phyloP scores from a whole-genome alignment of 495 filamentous ascomycete genomes.

The Filosporella fistucella region DNA sequence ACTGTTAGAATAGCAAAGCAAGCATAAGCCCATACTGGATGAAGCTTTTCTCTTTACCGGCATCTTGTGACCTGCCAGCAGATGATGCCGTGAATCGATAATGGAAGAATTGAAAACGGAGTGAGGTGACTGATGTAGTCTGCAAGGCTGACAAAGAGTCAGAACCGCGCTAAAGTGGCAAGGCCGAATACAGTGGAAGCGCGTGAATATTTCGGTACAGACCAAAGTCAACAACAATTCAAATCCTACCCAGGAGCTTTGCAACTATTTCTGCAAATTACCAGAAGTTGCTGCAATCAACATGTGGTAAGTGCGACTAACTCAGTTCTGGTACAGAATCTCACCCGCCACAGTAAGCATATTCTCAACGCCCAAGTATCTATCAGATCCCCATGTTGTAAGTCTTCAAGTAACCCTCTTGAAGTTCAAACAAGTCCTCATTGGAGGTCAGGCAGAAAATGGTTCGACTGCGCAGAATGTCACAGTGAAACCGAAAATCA shows the following conservation, averaged over 20 bases:
- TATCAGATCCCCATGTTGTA: conserved; percentile 94
- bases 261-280: background rate
- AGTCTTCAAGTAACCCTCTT: conserved; percentile 24
- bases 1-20: conserved; percentile 25
- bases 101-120: background rate
- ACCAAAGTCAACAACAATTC: too few species aligned
- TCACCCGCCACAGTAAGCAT: conserved; percentile 63
- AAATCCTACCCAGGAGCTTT: too few species aligned
- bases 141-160: conserved; percentile 15
- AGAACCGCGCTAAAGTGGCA: conserved; percentile 8
- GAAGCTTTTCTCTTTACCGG: conserved; percentile 76
- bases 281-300: background rate
- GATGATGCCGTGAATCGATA: conserved; percentile 5
- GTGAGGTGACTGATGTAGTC: conserved; percentile 2
- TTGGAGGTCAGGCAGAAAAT: conserved; percentile 69
- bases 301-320: background rate
- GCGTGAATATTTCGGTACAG: too few species aligned
- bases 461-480: conserved; percentile 98
- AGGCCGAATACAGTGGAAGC: background rate
- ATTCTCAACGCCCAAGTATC: conserved; percentile 96
- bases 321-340: conserved; percentile 4
- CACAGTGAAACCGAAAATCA: conserved; percentile 80
- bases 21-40: conserved; percentile 36
- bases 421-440: background rate
- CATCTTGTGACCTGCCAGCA: conserved; percentile 41